These are phyloP conservation scores for Coemansia sp. DNA, from an alignment of 192 early-diverging fungal species.

Conservation along the genomic window DNA sequence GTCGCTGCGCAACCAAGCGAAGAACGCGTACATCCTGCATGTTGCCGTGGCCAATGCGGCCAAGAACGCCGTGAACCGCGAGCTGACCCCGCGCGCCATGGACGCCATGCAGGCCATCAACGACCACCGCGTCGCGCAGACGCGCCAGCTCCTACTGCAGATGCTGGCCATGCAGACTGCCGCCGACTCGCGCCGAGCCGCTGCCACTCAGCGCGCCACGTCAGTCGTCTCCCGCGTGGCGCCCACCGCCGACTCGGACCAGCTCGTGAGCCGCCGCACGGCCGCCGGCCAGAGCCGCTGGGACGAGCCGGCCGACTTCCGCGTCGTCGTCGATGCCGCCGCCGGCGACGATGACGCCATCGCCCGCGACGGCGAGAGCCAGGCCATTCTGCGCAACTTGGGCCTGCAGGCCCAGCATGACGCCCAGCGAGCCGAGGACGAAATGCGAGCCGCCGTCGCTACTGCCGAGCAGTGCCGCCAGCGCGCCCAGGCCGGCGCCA, in stretches of 20 bases:
- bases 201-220: conserved; percentile 14
- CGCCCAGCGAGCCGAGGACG: conserved; percentile 15
- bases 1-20: conserved; percentile 40
- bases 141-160: conserved; percentile 29
- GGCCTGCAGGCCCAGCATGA: conserved; percentile 32
- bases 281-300: conserved; percentile 33
- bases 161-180: conserved; percentile 42
- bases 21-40: conserved; percentile 48
- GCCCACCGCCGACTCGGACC: conserved; percentile 26
- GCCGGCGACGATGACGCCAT: conserved; percentile 33
- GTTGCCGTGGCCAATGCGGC: conserved; percentile 37
- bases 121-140: conserved; percentile 26
- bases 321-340: conserved; percentile 39
- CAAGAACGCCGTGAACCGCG: conserved; percentile 32
- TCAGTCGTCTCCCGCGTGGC: conserved; percentile 25
- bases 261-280: conserved; percentile 28
- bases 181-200: conserved; percentile 10
- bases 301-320: conserved; percentile 52
- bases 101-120: conserved; percentile 33
- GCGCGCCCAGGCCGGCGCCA: background rate
- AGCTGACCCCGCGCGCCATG: conserved; percentile 36
- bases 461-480: conserved; percentile 29
- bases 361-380: conserved; percentile 38
- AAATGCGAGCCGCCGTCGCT: conserved; percentile 13
- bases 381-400: conserved; percentile 43